These are phyloP conservation scores for Porcisia deanei DNA, from an alignment of 208 protist species.

Conservation along the genomic window DNA sequence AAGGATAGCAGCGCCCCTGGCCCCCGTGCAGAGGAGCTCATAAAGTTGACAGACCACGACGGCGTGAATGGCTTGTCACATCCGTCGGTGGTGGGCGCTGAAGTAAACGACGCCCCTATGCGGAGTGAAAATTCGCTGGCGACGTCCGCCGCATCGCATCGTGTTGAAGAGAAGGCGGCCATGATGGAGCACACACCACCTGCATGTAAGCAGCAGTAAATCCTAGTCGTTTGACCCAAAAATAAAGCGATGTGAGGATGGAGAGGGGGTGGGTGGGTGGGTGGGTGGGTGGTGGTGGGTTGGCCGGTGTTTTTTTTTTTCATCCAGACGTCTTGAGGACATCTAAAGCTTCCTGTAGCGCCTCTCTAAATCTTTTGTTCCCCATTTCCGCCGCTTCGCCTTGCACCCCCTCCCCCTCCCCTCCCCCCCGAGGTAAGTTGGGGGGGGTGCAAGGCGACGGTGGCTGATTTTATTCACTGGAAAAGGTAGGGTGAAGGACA, in stretches of 20 bases:
- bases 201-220: constrained; percentile 49
- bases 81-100: neutral
- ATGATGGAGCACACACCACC: constrained; percentile 18
- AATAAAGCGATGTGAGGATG: too few relatives aligned
- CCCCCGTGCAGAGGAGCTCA: constrained; percentile 32
- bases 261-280: too few relatives aligned
- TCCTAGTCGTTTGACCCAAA: neutral
- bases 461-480: neutral
- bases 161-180: neutral
- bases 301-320: too few relatives aligned
- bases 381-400: neutral
- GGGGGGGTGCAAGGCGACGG: neutral
- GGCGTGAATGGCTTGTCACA: neutral
- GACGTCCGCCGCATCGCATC: neutral
- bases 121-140: neutral
- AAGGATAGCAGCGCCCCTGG: constrained; percentile 63
- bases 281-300: too few relatives aligned
- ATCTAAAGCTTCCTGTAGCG: neutral
- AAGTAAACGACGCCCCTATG: neutral
- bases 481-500: neutral
- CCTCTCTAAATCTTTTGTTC: too few relatives aligned
- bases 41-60: neutral
- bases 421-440: neutral
- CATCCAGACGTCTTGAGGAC: neutral
- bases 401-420: too few relatives aligned